These are phyloP conservation scores for Yamadazyma sp. DNA, from an alignment of 805 yeast species.

Conservation along the genomic window DNA sequence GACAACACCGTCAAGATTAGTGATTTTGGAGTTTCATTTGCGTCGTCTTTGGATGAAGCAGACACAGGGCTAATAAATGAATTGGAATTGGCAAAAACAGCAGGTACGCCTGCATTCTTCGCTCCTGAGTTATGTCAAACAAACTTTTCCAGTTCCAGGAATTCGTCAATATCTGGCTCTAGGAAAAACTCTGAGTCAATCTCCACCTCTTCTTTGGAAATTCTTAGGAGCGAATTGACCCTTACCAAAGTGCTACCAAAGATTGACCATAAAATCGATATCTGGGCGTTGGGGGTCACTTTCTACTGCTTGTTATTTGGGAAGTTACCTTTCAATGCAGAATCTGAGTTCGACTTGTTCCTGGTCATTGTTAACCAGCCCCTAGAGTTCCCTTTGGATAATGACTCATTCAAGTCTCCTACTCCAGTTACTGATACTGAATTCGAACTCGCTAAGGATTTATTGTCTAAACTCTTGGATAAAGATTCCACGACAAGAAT, in stretches of 20 bases:
- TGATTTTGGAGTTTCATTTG: slow-evolving; percentile 96
- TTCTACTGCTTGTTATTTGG: slow-evolving; percentile 87
- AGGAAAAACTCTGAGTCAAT: slow-evolving; percentile 8
- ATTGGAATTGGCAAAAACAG: slow-evolving; percentile 88
- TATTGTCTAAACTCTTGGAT: slow-evolving; percentile 58
- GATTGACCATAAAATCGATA: slow-evolving; percentile 82
- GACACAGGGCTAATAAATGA: slow-evolving; percentile 53
- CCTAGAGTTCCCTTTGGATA: slow-evolving; percentile 53
- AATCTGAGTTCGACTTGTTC: slow-evolving; percentile 81
- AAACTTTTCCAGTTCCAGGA: slow-evolving; percentile 31
- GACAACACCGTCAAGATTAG: slow-evolving; percentile 82
- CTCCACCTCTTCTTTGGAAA: slow-evolving; percentile 24
- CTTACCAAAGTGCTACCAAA: slow-evolving; percentile 36
- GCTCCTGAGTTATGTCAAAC: slow-evolving; percentile 90
- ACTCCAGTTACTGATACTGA: slow-evolving; percentile 43
- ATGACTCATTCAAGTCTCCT: slow-evolving; percentile 37
- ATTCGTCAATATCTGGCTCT: slow-evolving; percentile 5
- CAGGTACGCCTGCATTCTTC: slow-evolving; percentile 96
- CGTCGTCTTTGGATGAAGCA: slow-evolving; percentile 43
- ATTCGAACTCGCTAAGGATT: slow-evolving; percentile 51
- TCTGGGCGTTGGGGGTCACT: slow-evolving; percentile 98
- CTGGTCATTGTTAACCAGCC: slow-evolving; percentile 70
- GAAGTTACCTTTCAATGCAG: slow-evolving; percentile 83
- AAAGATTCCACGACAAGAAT: slow-evolving; percentile 72
- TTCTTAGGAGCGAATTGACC: slow-evolving; percentile 21